Evolutionary conservation across 148 eudicot species (phyloP), one percentile per base, ranked within the genome.

Genomic region (Chenopodium berlandieri): DNA sequence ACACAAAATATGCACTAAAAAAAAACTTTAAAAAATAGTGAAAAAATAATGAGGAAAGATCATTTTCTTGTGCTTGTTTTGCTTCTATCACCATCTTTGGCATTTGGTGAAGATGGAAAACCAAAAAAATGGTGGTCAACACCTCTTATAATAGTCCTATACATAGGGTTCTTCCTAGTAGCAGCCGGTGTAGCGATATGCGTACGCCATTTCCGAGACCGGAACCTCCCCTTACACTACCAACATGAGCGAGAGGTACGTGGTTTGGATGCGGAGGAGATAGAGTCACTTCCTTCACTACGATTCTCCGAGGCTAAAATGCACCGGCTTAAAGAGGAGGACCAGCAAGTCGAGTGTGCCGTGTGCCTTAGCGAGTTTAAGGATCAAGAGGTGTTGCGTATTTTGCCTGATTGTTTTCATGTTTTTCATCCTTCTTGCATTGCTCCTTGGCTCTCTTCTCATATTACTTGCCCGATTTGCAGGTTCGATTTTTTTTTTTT

Each of bases 401-500:
- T 86, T 5, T 75, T 89, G 52, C 91, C 89, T 0, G 66, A 27
- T 30, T 91, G 93, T 54, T 79, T 71, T 67, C 93, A 91, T 80
- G 89, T 89, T 22, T 90, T 90, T 71, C 93, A 90, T 56, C 74
- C 75, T 13, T 52, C 64, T 25, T 91, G 93, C 79, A 72, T 91
- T 70, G 86, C 81, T 40, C 87, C 84, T 1, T 91, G 93, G 91
- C 78, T 91, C 13, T 64, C 44, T 27, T 71, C 83, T 25, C 88
- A 85, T 74, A 47, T 77, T 73, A 89, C 91, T 4, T 91, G 93
- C 63, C 93, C 93, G 4, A 86, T 83, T 2, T 91, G 93, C 68
- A 87, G 91, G 14, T 67, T 74, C 3, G 60, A 34, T 32, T 81
- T 75, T 34, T 10, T 48, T 76, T 31, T 60, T 76, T 27, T 27